Percentiles rank a stretch among this genome's conserved stretches.
These are phyloP conservation scores for Clitopilus hobsonii DNA, from an alignment of 768 basidiomycete species.

Conservation along the genomic window DNA sequence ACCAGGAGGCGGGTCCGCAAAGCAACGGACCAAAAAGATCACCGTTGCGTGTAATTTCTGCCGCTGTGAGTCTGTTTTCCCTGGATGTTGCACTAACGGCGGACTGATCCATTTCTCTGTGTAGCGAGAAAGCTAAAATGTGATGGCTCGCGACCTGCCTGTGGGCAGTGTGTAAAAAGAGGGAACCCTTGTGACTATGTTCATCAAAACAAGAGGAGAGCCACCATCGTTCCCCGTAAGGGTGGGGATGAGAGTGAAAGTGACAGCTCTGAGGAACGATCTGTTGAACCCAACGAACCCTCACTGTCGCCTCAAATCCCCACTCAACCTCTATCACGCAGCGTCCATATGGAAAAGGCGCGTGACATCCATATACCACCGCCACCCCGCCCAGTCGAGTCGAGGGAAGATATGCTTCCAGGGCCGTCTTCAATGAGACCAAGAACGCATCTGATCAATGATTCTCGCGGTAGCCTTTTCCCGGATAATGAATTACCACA, in stretches of 20 bases:
- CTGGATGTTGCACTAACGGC: neutral
- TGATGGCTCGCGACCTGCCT: conserved; percentile 80
- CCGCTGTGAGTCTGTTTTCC: conserved; percentile 57
- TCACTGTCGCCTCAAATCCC: conserved; percentile 58
- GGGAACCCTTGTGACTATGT: conserved; percentile 77
- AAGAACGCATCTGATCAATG: conserved; percentile 17
- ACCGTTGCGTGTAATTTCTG: conserved; percentile 90
- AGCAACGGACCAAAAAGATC: conserved; percentile 78
- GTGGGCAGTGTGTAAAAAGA: conserved; percentile 77
- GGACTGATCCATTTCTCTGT: conserved; percentile 6
- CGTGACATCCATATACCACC: conserved; percentile 34
- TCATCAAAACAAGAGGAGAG: conserved; percentile 72
- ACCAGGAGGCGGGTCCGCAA: neutral
- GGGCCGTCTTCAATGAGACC: conserved; percentile 35
- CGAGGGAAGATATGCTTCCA: conserved; percentile 36
- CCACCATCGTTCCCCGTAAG: conserved; percentile 50
- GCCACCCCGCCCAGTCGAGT: conserved; percentile 38
- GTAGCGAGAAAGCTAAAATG: conserved; percentile 85
- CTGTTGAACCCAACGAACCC: conserved; percentile 43
- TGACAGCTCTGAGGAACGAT: conserved; percentile 58
- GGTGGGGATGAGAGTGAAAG: conserved; percentile 61
- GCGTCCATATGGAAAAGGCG: conserved; percentile 42
- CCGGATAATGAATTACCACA: conserved; percentile 65
- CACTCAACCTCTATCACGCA: conserved; percentile 42
- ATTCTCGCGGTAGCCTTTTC: conserved; percentile 43